A percentile compares a stretch with the other conserved stretches of the same genome.
These are phyloP conservation scores for Podila horticola DNA, from an alignment of 192 early-diverging fungal genomes.

Conservation along the genomic window DNA sequence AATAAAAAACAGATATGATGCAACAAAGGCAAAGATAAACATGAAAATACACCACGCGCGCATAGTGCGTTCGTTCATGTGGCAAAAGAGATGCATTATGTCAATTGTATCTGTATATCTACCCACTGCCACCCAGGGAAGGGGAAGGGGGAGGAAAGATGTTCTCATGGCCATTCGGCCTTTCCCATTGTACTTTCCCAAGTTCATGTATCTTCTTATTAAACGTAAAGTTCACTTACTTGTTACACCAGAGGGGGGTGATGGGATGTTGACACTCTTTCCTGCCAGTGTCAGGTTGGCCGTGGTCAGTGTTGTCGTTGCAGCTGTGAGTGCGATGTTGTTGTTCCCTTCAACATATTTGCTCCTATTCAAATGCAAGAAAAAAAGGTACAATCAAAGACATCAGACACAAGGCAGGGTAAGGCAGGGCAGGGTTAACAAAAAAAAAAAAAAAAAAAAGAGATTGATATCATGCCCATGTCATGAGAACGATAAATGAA, in stretches of 20 bases:
- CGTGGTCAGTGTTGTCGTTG: constrained; percentile 3
- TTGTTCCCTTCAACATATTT: constrained; percentile 51
- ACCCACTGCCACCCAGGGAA: neutral
- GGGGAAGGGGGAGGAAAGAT: neutral
- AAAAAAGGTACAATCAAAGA: neutral
- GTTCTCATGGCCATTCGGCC: neutral
- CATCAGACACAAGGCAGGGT: neutral
- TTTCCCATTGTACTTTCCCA: neutral
- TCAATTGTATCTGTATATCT: neutral
- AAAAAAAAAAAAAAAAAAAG: neutral
- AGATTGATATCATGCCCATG: too few relatives aligned
- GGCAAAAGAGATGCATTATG: neutral
- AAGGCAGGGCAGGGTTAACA: neutral
- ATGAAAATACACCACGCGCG: neutral
- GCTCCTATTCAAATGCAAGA: constrained; percentile 33
- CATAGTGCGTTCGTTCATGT: neutral
- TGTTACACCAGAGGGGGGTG: constrained; percentile 35
- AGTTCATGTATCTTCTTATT: constrained; percentile 6
- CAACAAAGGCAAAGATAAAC: neutral
- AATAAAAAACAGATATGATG: neutral
- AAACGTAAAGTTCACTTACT: constrained; percentile 28
- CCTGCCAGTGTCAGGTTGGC: neutral
- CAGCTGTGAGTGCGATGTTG: neutral
- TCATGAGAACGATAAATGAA: constrained; percentile 7
- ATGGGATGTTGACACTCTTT: constrained; percentile 20